phyloP scores from a whole-genome alignment of 1,139 yeast genomes.

The Hansenula sp. region DNA sequence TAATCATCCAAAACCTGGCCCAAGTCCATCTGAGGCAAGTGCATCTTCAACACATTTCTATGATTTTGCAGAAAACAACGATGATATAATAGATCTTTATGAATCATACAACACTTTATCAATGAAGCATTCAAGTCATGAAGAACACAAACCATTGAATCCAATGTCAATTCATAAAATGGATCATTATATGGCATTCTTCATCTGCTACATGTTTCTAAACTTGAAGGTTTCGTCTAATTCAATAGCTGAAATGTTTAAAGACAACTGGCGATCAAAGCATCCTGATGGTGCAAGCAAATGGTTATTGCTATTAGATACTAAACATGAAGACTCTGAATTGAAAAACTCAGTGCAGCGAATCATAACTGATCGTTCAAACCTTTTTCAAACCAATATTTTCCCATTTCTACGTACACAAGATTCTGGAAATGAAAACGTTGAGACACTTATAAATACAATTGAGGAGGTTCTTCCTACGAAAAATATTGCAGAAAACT shows the following conservation, averaged over 20 bases:
- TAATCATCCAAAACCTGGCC: not conserved
- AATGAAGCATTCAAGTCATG: constrained; percentile 5
- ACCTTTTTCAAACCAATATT: not conserved
- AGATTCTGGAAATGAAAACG: not conserved
- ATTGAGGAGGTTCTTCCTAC: constrained; percentile 1
- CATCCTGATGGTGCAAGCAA: constrained; percentile 2
- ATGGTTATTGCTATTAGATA: constrained; percentile 2
- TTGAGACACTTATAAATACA: not conserved
- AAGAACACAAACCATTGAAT: constrained; percentile 2
- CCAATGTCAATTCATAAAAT: not conserved
- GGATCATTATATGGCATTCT: not conserved
- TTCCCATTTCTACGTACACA: not conserved
- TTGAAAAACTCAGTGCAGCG: not conserved
- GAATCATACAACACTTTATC: constrained; percentile 7
- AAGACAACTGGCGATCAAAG: not conserved
- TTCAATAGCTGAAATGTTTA: not conserved
- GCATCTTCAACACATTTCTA: too few relatives aligned
- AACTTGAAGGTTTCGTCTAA: not conserved
- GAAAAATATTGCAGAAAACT: not conserved
- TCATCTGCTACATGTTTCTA: not conserved
- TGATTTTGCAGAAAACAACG: not conserved
- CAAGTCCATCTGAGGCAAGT: too few relatives aligned
- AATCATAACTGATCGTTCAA: not conserved
- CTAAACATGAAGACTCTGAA: not conserved
- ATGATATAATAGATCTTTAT: constrained; percentile 4